phyloP scores from a whole-genome alignment of 139 green algal species.

The Closterium sp. region DNA sequence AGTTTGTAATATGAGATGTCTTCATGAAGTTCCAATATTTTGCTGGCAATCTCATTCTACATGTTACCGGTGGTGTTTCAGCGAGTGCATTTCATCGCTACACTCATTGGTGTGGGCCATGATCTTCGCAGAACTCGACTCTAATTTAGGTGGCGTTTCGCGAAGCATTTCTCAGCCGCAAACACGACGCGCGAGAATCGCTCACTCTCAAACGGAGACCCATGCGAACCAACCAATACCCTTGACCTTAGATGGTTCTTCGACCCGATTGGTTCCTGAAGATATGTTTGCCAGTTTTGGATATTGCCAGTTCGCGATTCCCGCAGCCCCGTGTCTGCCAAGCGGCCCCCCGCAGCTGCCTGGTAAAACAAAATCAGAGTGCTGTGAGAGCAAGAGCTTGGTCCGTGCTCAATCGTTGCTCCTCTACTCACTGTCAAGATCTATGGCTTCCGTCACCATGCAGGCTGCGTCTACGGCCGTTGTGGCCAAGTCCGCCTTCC shows the following conservation, averaged over 20 bases:
- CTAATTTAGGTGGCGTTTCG: not conserved
- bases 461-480: constrained; percentile 18
- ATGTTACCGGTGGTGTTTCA: no score
- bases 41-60: no score
- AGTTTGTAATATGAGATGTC: no score
- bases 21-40: no score
- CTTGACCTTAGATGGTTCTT: not conserved
- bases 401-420: not conserved
- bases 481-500: constrained; percentile 29
- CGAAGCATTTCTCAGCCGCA: not conserved
- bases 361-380: not conserved
- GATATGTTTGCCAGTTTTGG: not conserved
- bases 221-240: not conserved
- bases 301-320: not conserved
- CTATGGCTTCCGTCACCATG: constrained; percentile 37
- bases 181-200: not conserved
- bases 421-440: not conserved
- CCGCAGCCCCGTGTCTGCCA: not conserved
- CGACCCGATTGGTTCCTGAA: not conserved
- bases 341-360: no score
- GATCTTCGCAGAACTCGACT: no score
- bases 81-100: no score
- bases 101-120: no score
- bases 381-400: not conserved
- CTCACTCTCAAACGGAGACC: not conserved